Evolutionary conservation across 2,329 filamentous ascomycete genomes (phyloP).

Genomic region (Amesomyces nigricolor): DNA sequence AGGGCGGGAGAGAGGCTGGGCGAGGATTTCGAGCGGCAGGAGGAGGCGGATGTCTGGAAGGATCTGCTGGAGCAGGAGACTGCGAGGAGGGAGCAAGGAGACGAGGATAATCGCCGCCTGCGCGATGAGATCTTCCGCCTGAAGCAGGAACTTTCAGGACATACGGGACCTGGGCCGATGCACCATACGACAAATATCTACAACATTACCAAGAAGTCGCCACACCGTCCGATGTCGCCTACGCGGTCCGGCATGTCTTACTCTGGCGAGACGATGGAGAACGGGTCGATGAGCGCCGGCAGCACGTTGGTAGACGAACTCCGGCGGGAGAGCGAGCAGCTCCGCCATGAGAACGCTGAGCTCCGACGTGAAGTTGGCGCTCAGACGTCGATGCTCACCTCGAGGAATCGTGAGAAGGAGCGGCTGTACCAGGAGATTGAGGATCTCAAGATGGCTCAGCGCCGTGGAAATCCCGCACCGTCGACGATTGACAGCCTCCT

Average conservation of each 20-base stretch:
- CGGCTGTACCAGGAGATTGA: constrained; percentile 95
- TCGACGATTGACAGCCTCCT: constrained; percentile 82
- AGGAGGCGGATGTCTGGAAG: constrained; percentile 83
- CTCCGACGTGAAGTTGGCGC: constrained; percentile 87
- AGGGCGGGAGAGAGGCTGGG: constrained; percentile 43
- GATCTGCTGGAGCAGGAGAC: constrained; percentile 91
- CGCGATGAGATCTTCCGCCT: constrained; percentile 78
- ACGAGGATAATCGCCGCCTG: constrained; percentile 79
- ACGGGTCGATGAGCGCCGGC: constrained; percentile 50
- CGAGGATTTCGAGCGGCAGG: constrained; percentile 48
- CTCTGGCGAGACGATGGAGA: constrained; percentile 47
- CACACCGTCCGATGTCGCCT: constrained; percentile 40
- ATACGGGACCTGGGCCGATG: constrained; percentile 31
- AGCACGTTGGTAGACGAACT: constrained; percentile 73
- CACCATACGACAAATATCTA: constrained; percentile 62
- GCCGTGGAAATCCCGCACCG: constrained; percentile 58
- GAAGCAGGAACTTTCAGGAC: constrained; percentile 49
- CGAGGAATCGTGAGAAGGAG: constrained; percentile 90
- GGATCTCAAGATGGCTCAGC: constrained; percentile 82
- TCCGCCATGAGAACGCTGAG: constrained; percentile 89
- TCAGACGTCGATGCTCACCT: constrained; percentile 96
- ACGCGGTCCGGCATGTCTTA: constrained; percentile 46
- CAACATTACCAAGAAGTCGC: constrained; percentile 54
- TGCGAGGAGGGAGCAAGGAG: constrained; percentile 77
- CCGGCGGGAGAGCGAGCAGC: constrained; percentile 61